These are phyloP conservation scores for Dillenia suffruticosa DNA, from an alignment of 164 flowering plant species.

Conservation along the genomic window DNA sequence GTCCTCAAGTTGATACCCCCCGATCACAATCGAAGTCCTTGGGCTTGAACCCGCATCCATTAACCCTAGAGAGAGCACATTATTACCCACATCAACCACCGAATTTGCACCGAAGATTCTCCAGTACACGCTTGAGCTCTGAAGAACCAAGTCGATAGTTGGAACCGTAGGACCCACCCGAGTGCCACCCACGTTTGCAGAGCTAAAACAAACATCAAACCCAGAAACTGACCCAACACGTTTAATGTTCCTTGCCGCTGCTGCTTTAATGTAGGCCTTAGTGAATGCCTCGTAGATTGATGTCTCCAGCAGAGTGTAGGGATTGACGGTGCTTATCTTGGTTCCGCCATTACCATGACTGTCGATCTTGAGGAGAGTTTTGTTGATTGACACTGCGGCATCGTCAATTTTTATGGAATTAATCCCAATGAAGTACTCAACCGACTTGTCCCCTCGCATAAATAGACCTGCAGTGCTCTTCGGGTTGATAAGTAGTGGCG, in stretches of 20 bases:
- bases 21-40: constrained; percentile 9
- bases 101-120: constrained; percentile 7
- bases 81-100: background rate
- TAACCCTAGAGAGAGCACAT: constrained; percentile 12
- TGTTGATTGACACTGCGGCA: constrained; percentile 8
- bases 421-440: constrained; percentile 29
- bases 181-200: background rate
- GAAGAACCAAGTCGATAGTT: constrained; percentile 11
- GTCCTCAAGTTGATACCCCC: constrained; percentile 17
- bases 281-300: no score
- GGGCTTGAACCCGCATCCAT: constrained; percentile 13
- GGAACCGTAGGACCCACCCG: constrained; percentile 11
- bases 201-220: constrained; percentile 15
- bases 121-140: constrained; percentile 7
- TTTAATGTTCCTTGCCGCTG: no score
- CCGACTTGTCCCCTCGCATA: constrained; percentile 7
- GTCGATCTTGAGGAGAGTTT: constrained; percentile 15
- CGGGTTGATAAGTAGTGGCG: constrained; percentile 16
- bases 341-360: constrained; percentile 21
- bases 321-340: constrained; percentile 19
- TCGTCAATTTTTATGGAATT: constrained; percentile 19
- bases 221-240: no score
- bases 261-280: no score
- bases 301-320: constrained; percentile 17
- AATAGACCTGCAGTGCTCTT: constrained; percentile 11